Base-by-base conservation (phyloP, 1,139 yeast genomes). In the Suhomyces choctaworum region DNA sequence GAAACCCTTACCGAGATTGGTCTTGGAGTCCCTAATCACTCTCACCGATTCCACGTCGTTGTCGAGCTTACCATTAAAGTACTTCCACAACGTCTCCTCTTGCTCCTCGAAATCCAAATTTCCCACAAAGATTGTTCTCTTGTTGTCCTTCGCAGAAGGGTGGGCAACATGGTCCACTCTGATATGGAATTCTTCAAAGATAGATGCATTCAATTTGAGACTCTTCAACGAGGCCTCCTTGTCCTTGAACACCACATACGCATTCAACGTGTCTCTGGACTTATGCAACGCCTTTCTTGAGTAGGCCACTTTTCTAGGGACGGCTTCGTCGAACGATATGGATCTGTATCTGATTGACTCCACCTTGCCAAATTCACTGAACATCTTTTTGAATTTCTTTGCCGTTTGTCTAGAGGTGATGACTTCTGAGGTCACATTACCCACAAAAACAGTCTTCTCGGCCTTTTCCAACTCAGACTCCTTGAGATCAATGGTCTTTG, bases 1-100 rank as follows among this genome's bases (percentile, higher is more conserved):
- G 66, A 94, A 90, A 4, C 99, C 99, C 64, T 92, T 94, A 48
- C 98, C 99, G 44, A 92, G 70, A 52, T 94, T 92, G 19, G 97
- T 92, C 62, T 87, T 87, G 13, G 95, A 66, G 58, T 94, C 98
- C 55, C 99, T 80, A 22, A 94, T 78, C 35, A 94, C 74, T 57
- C 99, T 78, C 16, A 90, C 97, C 44, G 87, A 82, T 58, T 89
- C 96, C 36, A 94, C 82, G 39, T 69, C 76, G 27, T 76, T 76
- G 30, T 88, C 89, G 47, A 82, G 72, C 14, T 68, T 62, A 3
- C 58, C 48, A 47, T 71, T 74, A 62, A 94, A 94, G 58, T 84
- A 88, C 40, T 70, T 73, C 96, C 97, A 94, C 34, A 92, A 69
- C 22, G 79, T 73, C 58, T 92, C 98, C 60, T 92, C 99, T 41